phyloP scores from a whole-genome alignment of 2,329 filamentous ascomycete genomes.

The Dothistroma pini region DNA sequence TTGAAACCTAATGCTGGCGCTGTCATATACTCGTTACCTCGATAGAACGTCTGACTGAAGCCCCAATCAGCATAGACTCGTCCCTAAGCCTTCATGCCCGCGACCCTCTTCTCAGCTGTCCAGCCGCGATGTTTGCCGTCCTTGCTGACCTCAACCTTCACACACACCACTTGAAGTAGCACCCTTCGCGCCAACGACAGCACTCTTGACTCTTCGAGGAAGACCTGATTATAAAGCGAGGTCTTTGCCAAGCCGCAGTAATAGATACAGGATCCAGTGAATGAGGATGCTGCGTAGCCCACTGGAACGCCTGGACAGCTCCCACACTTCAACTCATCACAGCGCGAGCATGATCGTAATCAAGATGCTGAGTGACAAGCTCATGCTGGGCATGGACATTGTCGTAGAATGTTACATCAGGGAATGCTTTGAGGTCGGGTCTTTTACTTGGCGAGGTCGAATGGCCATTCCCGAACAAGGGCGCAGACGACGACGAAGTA shows the following conservation, averaged over 20 bases:
- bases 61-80: slow-evolving; percentile 75
- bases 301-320: slow-evolving; percentile 55
- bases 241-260: slow-evolving; percentile 66
- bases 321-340: slow-evolving; percentile 71
- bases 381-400: slow-evolving; percentile 65
- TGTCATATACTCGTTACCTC: slow-evolving; percentile 63
- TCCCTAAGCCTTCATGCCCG: slow-evolving; percentile 63
- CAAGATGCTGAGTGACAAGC: slow-evolving; percentile 61
- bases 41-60: slow-evolving; percentile 74
- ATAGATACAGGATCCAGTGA: slow-evolving; percentile 64
- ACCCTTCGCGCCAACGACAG: slow-evolving; percentile 57
- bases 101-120: slow-evolving; percentile 47
- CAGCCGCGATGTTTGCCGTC: slow-evolving; percentile 25
- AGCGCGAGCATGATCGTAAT: slow-evolving; percentile 56
- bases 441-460: slow-evolving; percentile 64
- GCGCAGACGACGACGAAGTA: slow-evolving; percentile 68
- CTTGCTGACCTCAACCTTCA: slow-evolving; percentile 44
- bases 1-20: slow-evolving; percentile 61
- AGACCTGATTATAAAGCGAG: slow-evolving; percentile 63
- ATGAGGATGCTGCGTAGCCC: slow-evolving; percentile 40
- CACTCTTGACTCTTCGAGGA: slow-evolving; percentile 63
- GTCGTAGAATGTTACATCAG: slow-evolving; percentile 62
- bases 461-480: slow-evolving; percentile 65
- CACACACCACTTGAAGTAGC: slow-evolving; percentile 51
- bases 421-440: slow-evolving; percentile 52